Base-by-base conservation (phyloP, 352 stramenopile genomes). In the Hyaloperonospora brassicae region DNA sequence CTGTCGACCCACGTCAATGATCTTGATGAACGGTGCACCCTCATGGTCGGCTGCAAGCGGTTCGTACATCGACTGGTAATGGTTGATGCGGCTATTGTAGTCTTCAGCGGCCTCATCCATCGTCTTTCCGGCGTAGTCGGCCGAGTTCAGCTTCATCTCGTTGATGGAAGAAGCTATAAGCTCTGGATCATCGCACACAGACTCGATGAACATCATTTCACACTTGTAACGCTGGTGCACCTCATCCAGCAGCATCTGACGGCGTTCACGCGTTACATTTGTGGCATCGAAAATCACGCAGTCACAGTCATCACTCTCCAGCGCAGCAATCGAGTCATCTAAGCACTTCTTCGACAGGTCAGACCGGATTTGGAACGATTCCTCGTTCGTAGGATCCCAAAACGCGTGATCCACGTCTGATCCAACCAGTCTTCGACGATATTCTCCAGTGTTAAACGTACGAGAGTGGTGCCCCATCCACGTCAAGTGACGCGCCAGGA, bases 391-490 rank as follows among this genome's bases (percentile, higher is more conserved):
- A 46, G 82, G 82, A 38, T 93, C 75, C 78, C 78, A 93, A 49
- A 93, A 93, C 36, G 72, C 74, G 65, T 90, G 82, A 52, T 78
- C 88, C 42, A 89, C 67, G 43, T 72, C 85, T 6, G 72, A 73
- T 8, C 79, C 79, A 0, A 93, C 59, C 7, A 89, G 59, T 22
- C 66, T 68, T 23, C 82, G 79, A 22, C 82, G 82, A 55, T 93
- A 93, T 53, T 93, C 80, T 30, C 82, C 80, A 46, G 78, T 85
- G 66, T 87, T 93, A 66, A 89, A 90, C 47, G 88, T 78, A 27
- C 82, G 78, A 10, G 79, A 85, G 43, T 87, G 70, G 57, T 93
- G 79, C 13, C 82, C 82, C 79, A 93, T 90, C 82, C 82, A 93
- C 17, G 79, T 90, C 65, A 93, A 67, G 57, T 93, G 78, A 17